These are phyloP conservation scores for Chytridiales sp. DNA, from an alignment of 371 early-diverging fungal genomes.

Conservation along the genomic window DNA sequence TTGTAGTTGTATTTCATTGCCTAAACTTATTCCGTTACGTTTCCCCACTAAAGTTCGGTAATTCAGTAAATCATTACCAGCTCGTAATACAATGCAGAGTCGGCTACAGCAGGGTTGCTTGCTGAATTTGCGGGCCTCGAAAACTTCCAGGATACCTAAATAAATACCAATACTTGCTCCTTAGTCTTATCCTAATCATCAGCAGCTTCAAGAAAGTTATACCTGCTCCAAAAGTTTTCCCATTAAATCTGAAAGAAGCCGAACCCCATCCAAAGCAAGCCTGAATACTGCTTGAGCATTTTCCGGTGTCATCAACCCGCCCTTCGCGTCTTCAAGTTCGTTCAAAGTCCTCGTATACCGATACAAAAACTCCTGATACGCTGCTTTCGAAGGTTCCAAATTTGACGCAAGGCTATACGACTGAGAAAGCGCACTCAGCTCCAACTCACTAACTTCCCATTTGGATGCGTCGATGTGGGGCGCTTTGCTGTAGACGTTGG, in stretches of 20 bases:
- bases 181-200: too few species aligned
- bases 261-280: slow-evolving; percentile 29
- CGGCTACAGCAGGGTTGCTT: slow-evolving; percentile 24
- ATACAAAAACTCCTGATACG: too few species aligned
- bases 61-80: slow-evolving; percentile 26
- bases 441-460: slow-evolving; percentile 25
- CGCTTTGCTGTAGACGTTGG: slow-evolving; percentile 37
- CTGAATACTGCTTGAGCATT: slow-evolving; percentile 27
- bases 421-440: neutral
- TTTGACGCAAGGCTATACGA: neutral
- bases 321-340: neutral
- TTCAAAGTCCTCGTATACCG: too few species aligned
- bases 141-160: slow-evolving; percentile 49
- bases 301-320: neutral
- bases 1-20: slow-evolving; percentile 48
- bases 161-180: too few species aligned
- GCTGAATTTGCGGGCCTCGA: slow-evolving; percentile 35
- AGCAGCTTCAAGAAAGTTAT: neutral
- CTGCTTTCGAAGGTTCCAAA: too few species aligned
- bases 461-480: slow-evolving; percentile 33
- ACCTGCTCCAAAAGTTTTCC: slow-evolving; percentile 46
- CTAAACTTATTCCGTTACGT: slow-evolving; percentile 4
- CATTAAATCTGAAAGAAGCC: slow-evolving; percentile 28
- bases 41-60: too few species aligned
- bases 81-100: slow-evolving; percentile 39